Conservation (phyloP, 305 asterid genomes). For the Lippia alba region DNA sequence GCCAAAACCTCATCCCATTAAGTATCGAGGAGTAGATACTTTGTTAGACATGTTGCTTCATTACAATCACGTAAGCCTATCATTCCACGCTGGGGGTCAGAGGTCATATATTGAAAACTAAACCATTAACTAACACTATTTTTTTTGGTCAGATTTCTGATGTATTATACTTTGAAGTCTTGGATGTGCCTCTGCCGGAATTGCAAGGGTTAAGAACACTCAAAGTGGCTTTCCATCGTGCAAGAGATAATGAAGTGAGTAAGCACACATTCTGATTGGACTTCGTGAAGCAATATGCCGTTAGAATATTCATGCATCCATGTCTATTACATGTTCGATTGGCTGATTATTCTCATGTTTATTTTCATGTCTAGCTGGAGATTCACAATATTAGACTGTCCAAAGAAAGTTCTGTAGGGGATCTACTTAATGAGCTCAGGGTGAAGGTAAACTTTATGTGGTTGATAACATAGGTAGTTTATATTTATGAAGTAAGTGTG, state of each 20-base stretch:
- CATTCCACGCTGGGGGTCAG: conserved; percentile 23
- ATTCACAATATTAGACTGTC: conserved; percentile 54
- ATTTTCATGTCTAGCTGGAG: conserved; percentile 39
- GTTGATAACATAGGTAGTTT: conserved; percentile 26
- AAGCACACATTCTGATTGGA: conserved; percentile 31
- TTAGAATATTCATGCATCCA: conserved; percentile 14
- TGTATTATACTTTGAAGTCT: conserved; percentile 58
- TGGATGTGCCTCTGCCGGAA: conserved; percentile 69
- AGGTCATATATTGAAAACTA: conserved; percentile 21
- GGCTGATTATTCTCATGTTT: conserved; percentile 12
- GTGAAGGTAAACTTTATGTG: conserved; percentile 41
- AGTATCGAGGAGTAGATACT: conserved; percentile 59
- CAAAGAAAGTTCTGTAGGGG: conserved; percentile 53
- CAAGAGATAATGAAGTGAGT: conserved; percentile 52
- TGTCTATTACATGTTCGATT: conserved; percentile 29
- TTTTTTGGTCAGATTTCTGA: conserved; percentile 50
- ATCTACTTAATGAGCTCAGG: conserved; percentile 52
- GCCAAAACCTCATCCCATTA: conserved; percentile 59
- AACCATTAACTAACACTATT: conserved; percentile 31
- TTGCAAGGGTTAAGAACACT: conserved; percentile 56
- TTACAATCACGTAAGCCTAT: conserved; percentile 52
- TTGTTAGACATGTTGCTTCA: conserved; percentile 63
- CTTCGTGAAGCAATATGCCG: conserved; percentile 26
- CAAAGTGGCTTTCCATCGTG: conserved; percentile 54
- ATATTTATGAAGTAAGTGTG: not conserved